Conservation (phyloP, 768 basidiomycete genomes). For the Mycena alexandri region DNA sequence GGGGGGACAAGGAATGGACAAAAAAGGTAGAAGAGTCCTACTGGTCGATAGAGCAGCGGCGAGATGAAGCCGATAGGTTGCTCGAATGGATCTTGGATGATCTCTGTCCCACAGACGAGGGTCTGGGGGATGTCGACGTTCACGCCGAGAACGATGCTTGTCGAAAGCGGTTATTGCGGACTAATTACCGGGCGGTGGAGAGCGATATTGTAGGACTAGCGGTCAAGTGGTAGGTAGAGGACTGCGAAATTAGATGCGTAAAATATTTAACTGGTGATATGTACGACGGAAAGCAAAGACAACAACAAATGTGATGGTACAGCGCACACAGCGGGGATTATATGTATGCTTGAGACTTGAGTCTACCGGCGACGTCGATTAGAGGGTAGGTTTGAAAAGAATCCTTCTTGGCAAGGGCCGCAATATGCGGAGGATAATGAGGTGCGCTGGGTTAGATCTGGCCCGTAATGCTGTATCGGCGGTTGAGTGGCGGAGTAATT, state of each 20-base stretch:
- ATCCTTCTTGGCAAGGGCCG: constrained; percentile 71
- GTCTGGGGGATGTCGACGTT: constrained; percentile 52
- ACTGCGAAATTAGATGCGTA: constrained; percentile 25
- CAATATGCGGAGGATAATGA: constrained; percentile 68
- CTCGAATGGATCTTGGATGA: constrained; percentile 46
- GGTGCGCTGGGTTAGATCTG: constrained; percentile 75
- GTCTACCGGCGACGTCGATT: constrained; percentile 24
- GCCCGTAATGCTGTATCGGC: constrained; percentile 70
- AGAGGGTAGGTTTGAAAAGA: constrained; percentile 23
- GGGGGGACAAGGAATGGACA: constrained; percentile 90
- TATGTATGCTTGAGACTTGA: too few species aligned
- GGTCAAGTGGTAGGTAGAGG: constrained; percentile 73
- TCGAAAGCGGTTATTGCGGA: constrained; percentile 71
- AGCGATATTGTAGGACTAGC: constrained; percentile 84
- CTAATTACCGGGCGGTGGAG: constrained; percentile 87
- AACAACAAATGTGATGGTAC: constrained; percentile 25
- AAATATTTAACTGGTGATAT: background rate
- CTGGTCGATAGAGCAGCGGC: constrained; percentile 60
- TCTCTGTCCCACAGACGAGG: constrained; percentile 45
- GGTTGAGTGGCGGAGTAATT: background rate
- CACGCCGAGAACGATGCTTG: constrained; percentile 58
- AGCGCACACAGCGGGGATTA: background rate
- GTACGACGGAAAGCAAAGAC: constrained; percentile 26
- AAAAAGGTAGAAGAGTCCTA: constrained; percentile 85
- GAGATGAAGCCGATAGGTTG: constrained; percentile 50